Percentiles rank a stretch among this genome's conserved stretches.
Evolutionary conservation across 495 filamentous ascomycete species (phyloP).

Genomic region (Delitschia confertaspora): DNA sequence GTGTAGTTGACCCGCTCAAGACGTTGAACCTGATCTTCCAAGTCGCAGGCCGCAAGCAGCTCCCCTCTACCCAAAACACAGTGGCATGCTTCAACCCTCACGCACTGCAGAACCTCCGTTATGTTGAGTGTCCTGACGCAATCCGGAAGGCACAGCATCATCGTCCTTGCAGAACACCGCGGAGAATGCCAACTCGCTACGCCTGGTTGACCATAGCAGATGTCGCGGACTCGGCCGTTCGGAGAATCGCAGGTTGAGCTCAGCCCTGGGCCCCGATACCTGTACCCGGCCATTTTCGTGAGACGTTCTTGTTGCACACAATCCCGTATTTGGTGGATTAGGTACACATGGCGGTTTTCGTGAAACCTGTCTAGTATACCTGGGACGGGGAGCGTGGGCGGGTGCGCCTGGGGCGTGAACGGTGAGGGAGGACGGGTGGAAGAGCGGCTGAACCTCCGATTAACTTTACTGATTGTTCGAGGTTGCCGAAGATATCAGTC

Average conservation of each 20-base stretch:
- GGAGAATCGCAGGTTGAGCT: no score
- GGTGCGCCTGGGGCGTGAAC: neutral
- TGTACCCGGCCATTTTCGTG: slow-evolving; percentile 13
- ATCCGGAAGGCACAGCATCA: slow-evolving; percentile 6
- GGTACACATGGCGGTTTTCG: slow-evolving; percentile 3
- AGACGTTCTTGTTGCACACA: slow-evolving; percentile 15
- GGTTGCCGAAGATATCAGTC: no score
- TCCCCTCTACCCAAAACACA: slow-evolving; percentile 2
- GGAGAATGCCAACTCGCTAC: no score
- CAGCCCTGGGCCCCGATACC: neutral
- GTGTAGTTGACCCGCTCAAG: no score
- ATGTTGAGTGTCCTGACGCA: neutral
- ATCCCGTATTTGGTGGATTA: slow-evolving; percentile 2
- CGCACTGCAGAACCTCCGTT: neutral
- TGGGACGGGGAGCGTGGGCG: neutral
- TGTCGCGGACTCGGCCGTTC: no score
- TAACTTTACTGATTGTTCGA: no score
- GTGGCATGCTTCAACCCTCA: slow-evolving; percentile 17
- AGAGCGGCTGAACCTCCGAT: no score
- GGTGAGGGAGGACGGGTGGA: no score
- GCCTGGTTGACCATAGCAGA: no score
- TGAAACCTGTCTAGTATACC: neutral
- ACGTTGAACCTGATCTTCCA: no score
- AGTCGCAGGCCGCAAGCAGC: no score
- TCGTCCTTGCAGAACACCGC: slow-evolving; percentile 1